These are phyloP conservation scores for Calocybe gambosa DNA, from an alignment of 1,284 basidiomycete genomes.

Conservation along the genomic window DNA sequence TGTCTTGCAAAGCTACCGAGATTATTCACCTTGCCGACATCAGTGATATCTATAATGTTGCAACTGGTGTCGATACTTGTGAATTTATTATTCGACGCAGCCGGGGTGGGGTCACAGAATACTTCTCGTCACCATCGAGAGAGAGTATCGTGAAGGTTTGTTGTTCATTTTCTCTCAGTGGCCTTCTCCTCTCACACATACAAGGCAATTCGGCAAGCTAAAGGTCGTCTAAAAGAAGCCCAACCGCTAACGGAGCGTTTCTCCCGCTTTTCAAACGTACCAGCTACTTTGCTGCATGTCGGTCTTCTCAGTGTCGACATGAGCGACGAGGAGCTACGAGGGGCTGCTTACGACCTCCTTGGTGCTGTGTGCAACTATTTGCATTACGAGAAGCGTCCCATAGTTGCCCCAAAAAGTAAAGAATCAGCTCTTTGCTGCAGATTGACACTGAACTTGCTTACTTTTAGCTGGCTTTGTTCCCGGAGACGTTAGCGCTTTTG, in stretches of 20 bases:
- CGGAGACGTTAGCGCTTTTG: slow-evolving; percentile 62
- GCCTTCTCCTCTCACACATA: slow-evolving; percentile 1
- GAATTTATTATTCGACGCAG: slow-evolving; percentile 78
- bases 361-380: slow-evolving; percentile 75
- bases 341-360: slow-evolving; percentile 73
- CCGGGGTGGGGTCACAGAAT: slow-evolving; percentile 61
- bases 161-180: background rate
- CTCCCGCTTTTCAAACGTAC: slow-evolving; percentile 75
- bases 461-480: slow-evolving; percentile 63
- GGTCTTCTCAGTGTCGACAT: slow-evolving; percentile 73
- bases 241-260: slow-evolving; percentile 60
- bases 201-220: slow-evolving; percentile 64
- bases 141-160: slow-evolving; percentile 73
- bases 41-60: slow-evolving; percentile 79
- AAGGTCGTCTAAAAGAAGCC: slow-evolving; percentile 56
- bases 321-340: slow-evolving; percentile 68
- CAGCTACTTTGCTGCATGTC: slow-evolving; percentile 77
- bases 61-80: slow-evolving; percentile 65
- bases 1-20: slow-evolving; percentile 72
- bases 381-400: slow-evolving; percentile 65
- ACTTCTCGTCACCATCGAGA: slow-evolving; percentile 62
- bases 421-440: background rate
- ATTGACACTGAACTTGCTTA: background rate
- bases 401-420: slow-evolving; percentile 65
- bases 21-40: slow-evolving; percentile 74